Conservation (phyloP, 2,329 filamentous ascomycete genomes). For the Monilinia polystroma region DNA sequence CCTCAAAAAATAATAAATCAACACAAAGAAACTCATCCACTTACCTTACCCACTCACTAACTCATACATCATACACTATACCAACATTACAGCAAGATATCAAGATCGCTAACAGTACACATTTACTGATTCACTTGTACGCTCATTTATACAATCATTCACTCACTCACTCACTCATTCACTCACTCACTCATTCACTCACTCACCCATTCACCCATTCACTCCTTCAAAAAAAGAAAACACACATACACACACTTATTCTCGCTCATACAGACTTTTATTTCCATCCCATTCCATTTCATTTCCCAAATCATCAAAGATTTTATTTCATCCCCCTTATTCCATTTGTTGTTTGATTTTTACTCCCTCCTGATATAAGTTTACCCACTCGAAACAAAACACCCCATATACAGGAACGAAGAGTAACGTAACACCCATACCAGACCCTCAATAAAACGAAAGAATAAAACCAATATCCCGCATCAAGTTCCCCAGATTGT, state of each 20-base stretch:
- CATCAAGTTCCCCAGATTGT: conserved; percentile 3
- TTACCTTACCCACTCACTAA: too few species aligned
- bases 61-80: too few species aligned
- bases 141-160: too few species aligned
- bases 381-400: not conserved
- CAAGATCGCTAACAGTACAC: too few species aligned
- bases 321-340: conserved; percentile 4
- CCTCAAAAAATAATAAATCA: too few species aligned
- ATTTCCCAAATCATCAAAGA: not conserved
- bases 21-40: too few species aligned
- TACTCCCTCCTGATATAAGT: conserved; percentile 10
- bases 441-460: not conserved
- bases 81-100: too few species aligned
- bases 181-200: not conserved
- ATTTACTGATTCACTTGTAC: too few species aligned
- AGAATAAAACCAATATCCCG: not conserved
- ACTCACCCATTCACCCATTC: not conserved
- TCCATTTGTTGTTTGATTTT: conserved; percentile 9
- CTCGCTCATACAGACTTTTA: not conserved
- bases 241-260: not conserved
- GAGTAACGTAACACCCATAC: conserved; percentile 8
- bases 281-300: conserved; percentile 3
- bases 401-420: not conserved
- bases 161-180: not conserved
- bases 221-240: too few species aligned